Conservation (phyloP, 805 yeast genomes). For the Ogataea methanolica region DNA sequence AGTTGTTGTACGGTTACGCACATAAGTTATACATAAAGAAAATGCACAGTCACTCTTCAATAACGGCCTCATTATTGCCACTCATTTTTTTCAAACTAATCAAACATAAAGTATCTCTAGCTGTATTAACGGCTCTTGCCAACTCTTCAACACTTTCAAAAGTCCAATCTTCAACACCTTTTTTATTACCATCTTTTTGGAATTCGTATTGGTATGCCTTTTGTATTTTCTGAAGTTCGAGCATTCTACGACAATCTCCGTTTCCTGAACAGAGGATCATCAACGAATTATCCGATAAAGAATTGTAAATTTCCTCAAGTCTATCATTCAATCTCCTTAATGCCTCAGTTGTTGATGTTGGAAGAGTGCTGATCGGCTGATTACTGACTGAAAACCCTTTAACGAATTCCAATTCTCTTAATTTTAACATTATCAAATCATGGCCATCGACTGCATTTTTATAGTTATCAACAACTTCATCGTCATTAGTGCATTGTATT, state of each 20-base stretch:
- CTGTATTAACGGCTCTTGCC: slow-evolving; percentile 40
- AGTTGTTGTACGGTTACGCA: too few species aligned
- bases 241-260: slow-evolving; percentile 53
- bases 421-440: slow-evolving; percentile 48
- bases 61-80: slow-evolving; percentile 1
- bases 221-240: slow-evolving; percentile 40
- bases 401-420: slow-evolving; percentile 55
- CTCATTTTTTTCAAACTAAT: slow-evolving; percentile 31
- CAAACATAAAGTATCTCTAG: slow-evolving; percentile 59
- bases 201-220: slow-evolving; percentile 35
- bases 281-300: slow-evolving; percentile 54
- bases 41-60: background rate
- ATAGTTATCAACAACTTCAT: slow-evolving; percentile 46
- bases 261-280: slow-evolving; percentile 59
- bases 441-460: slow-evolving; percentile 32
- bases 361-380: background rate
- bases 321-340: slow-evolving; percentile 38
- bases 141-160: slow-evolving; percentile 43
- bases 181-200: slow-evolving; percentile 38
- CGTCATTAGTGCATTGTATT: slow-evolving; percentile 52
- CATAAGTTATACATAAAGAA: too few species aligned
- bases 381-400: slow-evolving; percentile 13
- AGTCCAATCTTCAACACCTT: slow-evolving; percentile 41
- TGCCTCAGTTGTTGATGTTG: slow-evolving; percentile 9
- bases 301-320: slow-evolving; percentile 43